Evolutionary conservation across 2,329 filamentous ascomycete species (phyloP), one percentile per base, ranked within the genome.

Genomic region (Botrytis elliptica): DNA sequence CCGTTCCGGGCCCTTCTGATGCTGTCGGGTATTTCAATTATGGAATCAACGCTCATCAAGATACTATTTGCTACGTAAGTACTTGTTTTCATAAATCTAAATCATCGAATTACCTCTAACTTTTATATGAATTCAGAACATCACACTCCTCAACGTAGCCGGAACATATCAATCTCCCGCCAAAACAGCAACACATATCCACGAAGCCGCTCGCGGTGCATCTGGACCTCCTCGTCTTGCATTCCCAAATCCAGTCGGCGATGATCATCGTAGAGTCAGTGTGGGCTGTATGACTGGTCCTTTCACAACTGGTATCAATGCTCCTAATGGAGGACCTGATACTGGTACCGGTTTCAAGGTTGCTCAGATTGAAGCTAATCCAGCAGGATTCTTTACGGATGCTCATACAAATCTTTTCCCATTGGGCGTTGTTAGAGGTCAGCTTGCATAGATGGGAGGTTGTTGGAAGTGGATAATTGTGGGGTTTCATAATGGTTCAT

Each of bases 121-220:
- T 14, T 42, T 49, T 16, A 8, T 8, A 18, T 57, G 14, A 57
- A 16, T 63, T 40, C n/a, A 82, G 81, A 83, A 86, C 80, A 87
- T 87, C 78, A 84, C 82, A n/a, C 82, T 87, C 55, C 80, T 81
- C 71, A 82, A 82, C 75, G 83, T 87, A 59, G 81, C 80, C 16
- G 85, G 85, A 70, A 78, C 81, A 7, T 87, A 87, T 77, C 76
- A 80, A 67, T 86, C 84, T 2, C 80, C 83, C 1, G 85, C 86
- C 38, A 73, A 78, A 8, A 87, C 85, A 10, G 84, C 85, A 64
- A 87, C 86, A 6, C 85, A 87, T 77, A 82, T 87, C 75, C 85
- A 87, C 80, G 80, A 86, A 77, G 85, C 82, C 6, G 82, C 77
- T 3, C 81, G 79, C 63, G 85, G 85, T 70, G 77, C 78, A 18